A percentile compares a stretch with the other conserved stretches of the same genome.
phyloP scores from a whole-genome alignment of 352 stramenopile genomes.

The Phytopythium boreale region DNA sequence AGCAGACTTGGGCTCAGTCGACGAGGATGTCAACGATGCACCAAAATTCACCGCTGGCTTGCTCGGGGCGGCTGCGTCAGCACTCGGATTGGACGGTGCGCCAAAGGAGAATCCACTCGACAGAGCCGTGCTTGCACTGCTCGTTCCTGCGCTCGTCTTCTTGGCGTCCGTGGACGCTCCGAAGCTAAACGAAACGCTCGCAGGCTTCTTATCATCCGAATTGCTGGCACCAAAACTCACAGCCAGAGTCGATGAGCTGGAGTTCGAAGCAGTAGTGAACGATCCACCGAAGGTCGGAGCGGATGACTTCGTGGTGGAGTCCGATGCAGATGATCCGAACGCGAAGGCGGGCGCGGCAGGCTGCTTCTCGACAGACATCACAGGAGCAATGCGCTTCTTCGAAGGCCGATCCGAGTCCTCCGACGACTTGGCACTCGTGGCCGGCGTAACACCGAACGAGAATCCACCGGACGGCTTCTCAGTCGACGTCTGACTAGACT shows the following conservation, averaged over 20 bases:
- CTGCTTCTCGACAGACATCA: neutral
- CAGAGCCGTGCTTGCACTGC: neutral
- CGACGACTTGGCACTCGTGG: neutral
- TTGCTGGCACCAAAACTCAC: conserved; percentile 21
- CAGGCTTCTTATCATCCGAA: conserved; percentile 22
- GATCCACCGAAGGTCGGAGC: conserved; percentile 14
- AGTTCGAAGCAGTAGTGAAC: conserved; percentile 13
- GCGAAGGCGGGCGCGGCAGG: conserved; percentile 18
- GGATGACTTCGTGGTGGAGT: conserved; percentile 1
- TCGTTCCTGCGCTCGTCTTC: neutral
- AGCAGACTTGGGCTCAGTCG: conserved; percentile 14
- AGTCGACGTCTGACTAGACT: neutral
- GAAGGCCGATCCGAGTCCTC: neutral
- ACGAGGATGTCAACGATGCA: conserved; percentile 18
- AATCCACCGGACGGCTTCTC: conserved; percentile 9
- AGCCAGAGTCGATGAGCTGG: conserved; percentile 4
- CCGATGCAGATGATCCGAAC: conserved; percentile 10
- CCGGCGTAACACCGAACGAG: conserved; percentile 2
- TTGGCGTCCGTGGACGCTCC: conserved; percentile 1
- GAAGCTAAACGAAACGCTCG: conserved; percentile 9
- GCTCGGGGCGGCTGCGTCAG: neutral
- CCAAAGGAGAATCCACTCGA: conserved; percentile 11
- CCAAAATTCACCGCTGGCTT: conserved; percentile 11
- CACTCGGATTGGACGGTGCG: conserved; percentile 11
- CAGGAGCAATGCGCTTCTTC: conserved; percentile 7